Percentiles rank a stretch among this genome's conserved stretches.
Conservation (phyloP, 129 eudicot genomes). For the Flaveria linearis region DNA sequence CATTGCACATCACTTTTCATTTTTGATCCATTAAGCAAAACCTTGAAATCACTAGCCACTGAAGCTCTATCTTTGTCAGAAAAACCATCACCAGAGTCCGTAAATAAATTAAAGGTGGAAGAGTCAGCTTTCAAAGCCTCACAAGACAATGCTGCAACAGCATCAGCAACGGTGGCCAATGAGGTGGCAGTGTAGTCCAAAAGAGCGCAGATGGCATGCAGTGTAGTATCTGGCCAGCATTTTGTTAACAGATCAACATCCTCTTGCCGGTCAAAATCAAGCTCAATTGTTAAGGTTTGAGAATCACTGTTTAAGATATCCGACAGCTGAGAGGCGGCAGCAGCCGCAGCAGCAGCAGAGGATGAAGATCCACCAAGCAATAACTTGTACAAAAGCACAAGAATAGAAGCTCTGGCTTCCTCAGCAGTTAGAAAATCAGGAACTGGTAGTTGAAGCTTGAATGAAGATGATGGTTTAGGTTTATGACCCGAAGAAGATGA, state of each 20-base stretch:
- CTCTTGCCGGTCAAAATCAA: constrained; percentile 16
- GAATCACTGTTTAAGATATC: constrained; percentile 38
- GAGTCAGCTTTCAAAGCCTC: constrained; percentile 66
- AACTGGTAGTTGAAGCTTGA: constrained; percentile 33
- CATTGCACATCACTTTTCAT: constrained; percentile 41
- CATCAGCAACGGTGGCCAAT: constrained; percentile 57
- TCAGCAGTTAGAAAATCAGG: constrained; percentile 40
- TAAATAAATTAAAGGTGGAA: constrained; percentile 42
- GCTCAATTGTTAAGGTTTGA: constrained; percentile 6
- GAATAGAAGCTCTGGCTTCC: constrained; percentile 49
- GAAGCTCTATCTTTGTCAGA: constrained; percentile 62
- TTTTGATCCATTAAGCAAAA: constrained; percentile 76
- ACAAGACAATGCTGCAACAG: constrained; percentile 68
- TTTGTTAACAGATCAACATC: constrained; percentile 20
- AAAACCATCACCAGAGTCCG: constrained; percentile 81
- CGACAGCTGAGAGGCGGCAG: constrained; percentile 37
- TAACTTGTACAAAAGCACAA: constrained; percentile 45
- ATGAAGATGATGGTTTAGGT: constrained; percentile 8
- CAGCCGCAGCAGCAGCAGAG: constrained; percentile 29
- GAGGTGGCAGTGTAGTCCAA: constrained; percentile 51
- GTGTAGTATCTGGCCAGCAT: constrained; percentile 29
- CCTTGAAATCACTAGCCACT: constrained; percentile 72
- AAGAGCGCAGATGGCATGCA: constrained; percentile 62
- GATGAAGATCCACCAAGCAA: constrained; percentile 41
- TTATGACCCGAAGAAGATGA: constrained; percentile 36